phyloP scores from a whole-genome alignment of 192 early-diverging fungal species.

The Umbelopsis sp. region DNA sequence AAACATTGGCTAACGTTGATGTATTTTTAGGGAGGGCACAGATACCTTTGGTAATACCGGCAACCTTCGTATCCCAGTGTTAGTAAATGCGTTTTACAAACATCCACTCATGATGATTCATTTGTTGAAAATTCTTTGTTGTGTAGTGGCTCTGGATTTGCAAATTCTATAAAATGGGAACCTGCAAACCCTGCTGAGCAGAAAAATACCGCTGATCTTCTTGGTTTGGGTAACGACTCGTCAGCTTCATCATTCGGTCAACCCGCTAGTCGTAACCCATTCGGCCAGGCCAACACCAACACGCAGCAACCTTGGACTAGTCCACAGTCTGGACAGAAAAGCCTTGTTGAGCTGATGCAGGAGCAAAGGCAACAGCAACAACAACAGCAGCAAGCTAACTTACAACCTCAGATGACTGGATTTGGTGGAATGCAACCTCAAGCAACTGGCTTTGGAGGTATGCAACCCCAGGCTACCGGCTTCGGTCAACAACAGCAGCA shows the following conservation, averaged over 20 bases:
- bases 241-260: background rate
- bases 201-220: conserved; percentile 7
- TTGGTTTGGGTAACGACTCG: conserved; percentile 1
- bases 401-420: background rate
- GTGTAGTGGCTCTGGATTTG: conserved; percentile 31
- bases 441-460: conserved; percentile 2
- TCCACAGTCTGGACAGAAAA: conserved; percentile 17
- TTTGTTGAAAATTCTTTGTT: background rate
- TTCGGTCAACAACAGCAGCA: background rate
- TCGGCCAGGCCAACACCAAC: conserved; percentile 4
- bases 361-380: conserved; percentile 24
- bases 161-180: conserved; percentile 20
- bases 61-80: conserved; percentile 51
- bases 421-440: background rate
- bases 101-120: background rate
- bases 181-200: background rate
- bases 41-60: conserved; percentile 61
- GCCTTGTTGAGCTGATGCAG: conserved; percentile 26
- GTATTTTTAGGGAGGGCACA: conserved; percentile 48
- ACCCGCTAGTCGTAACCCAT: conserved; percentile 20
- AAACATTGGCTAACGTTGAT: background rate
- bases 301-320: conserved; percentile 14
- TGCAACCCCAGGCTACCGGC: conserved; percentile 4
- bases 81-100: conserved; percentile 24
- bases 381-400: conserved; percentile 1